Evolutionary conservation across 495 filamentous ascomycete genomes (phyloP).

Genomic region (Xeromyces bisporus): DNA sequence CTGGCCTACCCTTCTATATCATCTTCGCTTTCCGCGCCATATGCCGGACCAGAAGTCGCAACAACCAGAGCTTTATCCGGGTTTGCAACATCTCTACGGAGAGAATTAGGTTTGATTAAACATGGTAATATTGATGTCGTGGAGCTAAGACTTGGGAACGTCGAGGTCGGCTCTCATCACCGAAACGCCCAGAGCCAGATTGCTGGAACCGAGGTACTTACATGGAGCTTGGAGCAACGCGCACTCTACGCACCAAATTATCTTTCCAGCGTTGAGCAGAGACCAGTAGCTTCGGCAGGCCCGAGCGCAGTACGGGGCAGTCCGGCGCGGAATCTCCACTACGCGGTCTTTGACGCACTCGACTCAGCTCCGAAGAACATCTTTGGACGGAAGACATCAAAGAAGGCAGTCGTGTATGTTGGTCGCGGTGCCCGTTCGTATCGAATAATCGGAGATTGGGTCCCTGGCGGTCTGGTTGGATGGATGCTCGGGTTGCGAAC

Average conservation of each 20-base stretch:
- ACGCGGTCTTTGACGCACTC: conserved; percentile 73
- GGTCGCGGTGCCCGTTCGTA: conserved; percentile 71
- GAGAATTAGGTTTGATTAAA: conserved; percentile 45
- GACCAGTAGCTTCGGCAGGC: conserved; percentile 24
- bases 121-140: conserved; percentile 49
- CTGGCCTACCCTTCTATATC: conserved; percentile 76
- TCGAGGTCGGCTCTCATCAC: conserved; percentile 43
- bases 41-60: conserved; percentile 66
- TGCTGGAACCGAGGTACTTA: conserved; percentile 42
- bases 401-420: conserved; percentile 44
- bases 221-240: conserved; percentile 43
- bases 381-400: conserved; percentile 21
- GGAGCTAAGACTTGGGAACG: conserved; percentile 72
- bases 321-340: conserved; percentile 56
- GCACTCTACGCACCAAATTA: conserved; percentile 26
- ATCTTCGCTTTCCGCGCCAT: conserved; percentile 64
- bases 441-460: conserved; percentile 69
- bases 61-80: conserved; percentile 61
- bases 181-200: conserved; percentile 23
- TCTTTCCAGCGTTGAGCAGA: conserved; percentile 27
- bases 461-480: conserved; percentile 58
- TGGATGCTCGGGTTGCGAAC: conserved; percentile 69
- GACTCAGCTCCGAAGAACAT: conserved; percentile 28
- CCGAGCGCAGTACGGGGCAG: conserved; percentile 40
- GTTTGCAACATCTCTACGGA: conserved; percentile 58